These are phyloP conservation scores for Taphrina sp. DNA, from an alignment of 1,139 yeast species.

Conservation along the genomic window DNA sequence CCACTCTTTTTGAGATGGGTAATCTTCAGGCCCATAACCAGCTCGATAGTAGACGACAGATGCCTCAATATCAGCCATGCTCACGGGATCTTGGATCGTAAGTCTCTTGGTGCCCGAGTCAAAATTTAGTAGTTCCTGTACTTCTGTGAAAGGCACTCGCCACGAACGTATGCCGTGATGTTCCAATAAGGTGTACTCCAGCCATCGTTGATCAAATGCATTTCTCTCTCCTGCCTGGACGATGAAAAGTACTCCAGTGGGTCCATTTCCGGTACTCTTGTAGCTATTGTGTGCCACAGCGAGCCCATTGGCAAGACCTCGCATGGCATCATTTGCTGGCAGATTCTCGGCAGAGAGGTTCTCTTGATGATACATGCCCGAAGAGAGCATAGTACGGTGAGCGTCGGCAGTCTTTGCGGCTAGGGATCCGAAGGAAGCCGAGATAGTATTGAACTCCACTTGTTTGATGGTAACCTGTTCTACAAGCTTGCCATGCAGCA, in stretches of 20 bases:
- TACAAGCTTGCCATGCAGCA: slow-evolving; percentile 55
- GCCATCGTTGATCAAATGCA: slow-evolving; percentile 81
- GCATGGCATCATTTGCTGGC: slow-evolving; percentile 66
- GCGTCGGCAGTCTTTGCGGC: slow-evolving; percentile 75
- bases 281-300: slow-evolving; percentile 65
- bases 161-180: slow-evolving; percentile 58
- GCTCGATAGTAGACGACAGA: slow-evolving; percentile 87
- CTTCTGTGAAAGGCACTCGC: slow-evolving; percentile 66
- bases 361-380: slow-evolving; percentile 42
- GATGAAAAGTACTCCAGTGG: slow-evolving; percentile 67
- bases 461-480: slow-evolving; percentile 64
- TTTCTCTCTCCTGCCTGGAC: slow-evolving; percentile 86
- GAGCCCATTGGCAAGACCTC: slow-evolving; percentile 65
- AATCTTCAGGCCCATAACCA: slow-evolving; percentile 81
- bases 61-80: slow-evolving; percentile 51
- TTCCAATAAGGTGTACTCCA: slow-evolving; percentile 68
- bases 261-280: slow-evolving; percentile 41
- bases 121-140: slow-evolving; percentile 49
- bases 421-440: slow-evolving; percentile 92
- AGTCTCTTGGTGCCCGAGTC: slow-evolving; percentile 48
- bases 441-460: slow-evolving; percentile 91
- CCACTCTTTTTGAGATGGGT: slow-evolving; percentile 66
- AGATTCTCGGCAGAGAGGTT: slow-evolving; percentile 49
- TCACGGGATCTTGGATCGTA: slow-evolving; percentile 3
- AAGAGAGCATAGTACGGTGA: slow-evolving; percentile 49